Evolutionary conservation across 2,329 filamentous ascomycete genomes (phyloP).

Genomic region (Talaromyces marneffei): DNA sequence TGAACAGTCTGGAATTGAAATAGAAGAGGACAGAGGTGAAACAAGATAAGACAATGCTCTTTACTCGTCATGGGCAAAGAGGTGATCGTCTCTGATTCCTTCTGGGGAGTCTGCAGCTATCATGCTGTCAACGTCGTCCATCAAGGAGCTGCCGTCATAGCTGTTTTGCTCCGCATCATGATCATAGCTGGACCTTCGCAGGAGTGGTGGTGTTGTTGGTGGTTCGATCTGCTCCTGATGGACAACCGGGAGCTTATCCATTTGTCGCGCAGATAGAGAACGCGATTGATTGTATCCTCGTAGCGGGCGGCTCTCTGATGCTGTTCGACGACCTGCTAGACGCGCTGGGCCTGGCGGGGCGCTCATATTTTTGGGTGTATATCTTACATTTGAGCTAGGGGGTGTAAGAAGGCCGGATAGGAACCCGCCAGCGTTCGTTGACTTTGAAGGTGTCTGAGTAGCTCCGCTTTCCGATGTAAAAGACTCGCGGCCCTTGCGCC

Average conservation of each 20-base stretch:
- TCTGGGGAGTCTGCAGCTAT: conserved; percentile 37
- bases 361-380: conserved; percentile 47
- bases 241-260: conserved; percentile 20
- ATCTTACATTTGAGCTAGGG: conserved; percentile 68
- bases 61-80: conserved; percentile 8
- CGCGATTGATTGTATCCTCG: conserved; percentile 26
- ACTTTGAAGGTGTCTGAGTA: conserved; percentile 57
- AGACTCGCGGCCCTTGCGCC: conserved; percentile 66
- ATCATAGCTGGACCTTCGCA: conserved; percentile 54
- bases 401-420: conserved; percentile 81
- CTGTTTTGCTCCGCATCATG: conserved; percentile 51
- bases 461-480: conserved; percentile 23
- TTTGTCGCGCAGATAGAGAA: conserved; percentile 28
- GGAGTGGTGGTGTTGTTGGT: conserved; percentile 49
- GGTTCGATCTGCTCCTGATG: conserved; percentile 24
- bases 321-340: conserved; percentile 22
- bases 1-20: conserved; percentile 4
- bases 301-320: conserved; percentile 32
- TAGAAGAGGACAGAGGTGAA: not conserved
- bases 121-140: conserved; percentile 43
- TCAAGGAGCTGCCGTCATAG: conserved; percentile 43
- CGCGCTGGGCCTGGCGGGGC: conserved; percentile 22
- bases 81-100: conserved; percentile 20
- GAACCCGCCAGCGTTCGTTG: conserved; percentile 53
- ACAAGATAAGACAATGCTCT: not conserved